Conservation (phyloP, 176 grass and related monocot species). For the Oryza nivara region DNA sequence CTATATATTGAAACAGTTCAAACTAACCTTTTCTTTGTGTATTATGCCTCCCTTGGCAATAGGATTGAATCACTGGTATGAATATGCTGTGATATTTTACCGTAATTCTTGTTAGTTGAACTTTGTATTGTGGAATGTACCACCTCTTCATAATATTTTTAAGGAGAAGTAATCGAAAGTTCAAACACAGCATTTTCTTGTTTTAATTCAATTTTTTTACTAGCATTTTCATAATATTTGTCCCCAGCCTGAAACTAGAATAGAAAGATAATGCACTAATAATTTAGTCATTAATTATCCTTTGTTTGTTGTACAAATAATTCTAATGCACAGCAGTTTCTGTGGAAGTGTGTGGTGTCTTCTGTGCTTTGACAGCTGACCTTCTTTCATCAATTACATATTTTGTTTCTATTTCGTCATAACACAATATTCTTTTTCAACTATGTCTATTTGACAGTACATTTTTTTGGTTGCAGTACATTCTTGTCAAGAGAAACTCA, state of each 20-base stretch:
- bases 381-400: not conserved
- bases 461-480: conserved; percentile 11
- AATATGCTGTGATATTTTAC: not conserved
- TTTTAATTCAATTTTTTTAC: not conserved
- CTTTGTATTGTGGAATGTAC: not conserved
- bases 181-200: not conserved
- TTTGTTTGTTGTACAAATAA: not conserved
- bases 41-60: not conserved
- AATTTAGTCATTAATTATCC: not conserved
- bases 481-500: conserved; percentile 9
- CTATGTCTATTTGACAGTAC: conserved; percentile 3
- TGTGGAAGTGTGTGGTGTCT: not conserved
- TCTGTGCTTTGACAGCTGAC: not conserved
- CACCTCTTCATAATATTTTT: too few species aligned
- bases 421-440: not conserved
- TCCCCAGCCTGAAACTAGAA: not conserved
- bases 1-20: not conserved
- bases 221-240: too few species aligned
- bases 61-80: not conserved
- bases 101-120: not conserved
- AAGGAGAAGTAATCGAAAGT: too few species aligned
- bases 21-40: not conserved
- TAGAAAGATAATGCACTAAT: not conserved
- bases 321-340: not conserved
- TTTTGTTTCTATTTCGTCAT: not conserved